A percentile compares a stretch with the other conserved stretches of the same genome.
Evolutionary conservation across 2,329 filamentous ascomycete genomes (phyloP).

Genomic region (Paecilomyces variotii): DNA sequence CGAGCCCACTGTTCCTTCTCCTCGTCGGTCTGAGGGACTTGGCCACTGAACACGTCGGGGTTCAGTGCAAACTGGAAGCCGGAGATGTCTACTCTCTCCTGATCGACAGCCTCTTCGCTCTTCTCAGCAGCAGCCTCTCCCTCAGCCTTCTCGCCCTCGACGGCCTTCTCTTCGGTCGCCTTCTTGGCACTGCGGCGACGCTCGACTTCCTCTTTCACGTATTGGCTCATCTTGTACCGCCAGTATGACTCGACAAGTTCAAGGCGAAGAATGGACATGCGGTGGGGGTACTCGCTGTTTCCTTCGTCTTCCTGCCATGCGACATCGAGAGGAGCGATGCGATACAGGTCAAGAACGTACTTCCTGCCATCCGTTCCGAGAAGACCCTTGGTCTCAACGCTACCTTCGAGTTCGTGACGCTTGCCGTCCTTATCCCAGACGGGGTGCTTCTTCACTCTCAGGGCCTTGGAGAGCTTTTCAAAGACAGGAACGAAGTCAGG

Average conservation of each 20-base stretch:
- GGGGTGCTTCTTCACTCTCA: conserved; percentile 87
- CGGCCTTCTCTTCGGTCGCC: conserved; percentile 30
- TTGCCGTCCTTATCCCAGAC: conserved; percentile 97
- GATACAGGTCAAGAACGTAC: conserved; percentile 94
- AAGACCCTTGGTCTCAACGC: conserved; percentile 96
- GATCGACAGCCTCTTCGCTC: conserved; percentile 33
- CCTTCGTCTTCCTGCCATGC: conserved; percentile 74
- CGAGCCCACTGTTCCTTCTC: conserved; percentile 76
- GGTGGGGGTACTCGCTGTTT: conserved; percentile 69
- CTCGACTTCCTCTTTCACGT: conserved; percentile 71
- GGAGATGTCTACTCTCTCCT: conserved; percentile 74
- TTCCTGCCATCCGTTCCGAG: conserved; percentile 93
- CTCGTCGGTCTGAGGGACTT: conserved; percentile 78
- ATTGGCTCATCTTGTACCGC: conserved; percentile 79
- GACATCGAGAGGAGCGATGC: conserved; percentile 86
- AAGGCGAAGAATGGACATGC: conserved; percentile 87
- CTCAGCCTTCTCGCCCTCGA: conserved; percentile 30
- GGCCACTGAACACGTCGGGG: conserved; percentile 90
- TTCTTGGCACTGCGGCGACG: conserved; percentile 44
- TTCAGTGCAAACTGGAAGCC: conserved; percentile 85
- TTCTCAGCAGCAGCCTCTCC: conserved; percentile 31
- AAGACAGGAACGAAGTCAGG: conserved; percentile 78
- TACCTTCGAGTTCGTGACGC: conserved; percentile 84
- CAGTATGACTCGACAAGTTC: conserved; percentile 85
- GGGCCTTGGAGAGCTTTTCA: conserved; percentile 78